Evolutionary conservation across 495 filamentous ascomycete genomes (phyloP).

Genomic region (Antarctomyces pellizariae): DNA sequence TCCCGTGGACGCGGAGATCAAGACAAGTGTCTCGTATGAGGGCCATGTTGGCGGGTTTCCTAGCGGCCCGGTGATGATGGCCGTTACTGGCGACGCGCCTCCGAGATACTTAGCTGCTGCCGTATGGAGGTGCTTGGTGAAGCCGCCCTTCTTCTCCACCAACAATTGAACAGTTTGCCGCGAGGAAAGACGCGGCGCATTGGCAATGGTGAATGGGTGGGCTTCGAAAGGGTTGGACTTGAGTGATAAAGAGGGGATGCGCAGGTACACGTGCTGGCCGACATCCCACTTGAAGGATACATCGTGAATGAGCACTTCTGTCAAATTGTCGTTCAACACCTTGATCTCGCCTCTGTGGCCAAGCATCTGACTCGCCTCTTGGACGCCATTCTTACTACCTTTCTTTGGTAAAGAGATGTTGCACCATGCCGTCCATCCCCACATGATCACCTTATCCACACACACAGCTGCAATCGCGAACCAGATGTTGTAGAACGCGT

Average conservation of each 20-base stretch:
- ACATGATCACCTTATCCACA: no score
- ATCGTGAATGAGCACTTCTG: conserved; percentile 43
- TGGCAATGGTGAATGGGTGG: conserved; percentile 66
- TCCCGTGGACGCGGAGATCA: conserved; percentile 34
- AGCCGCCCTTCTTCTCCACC: conserved; percentile 45
- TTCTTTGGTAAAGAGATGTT: conserved; percentile 30
- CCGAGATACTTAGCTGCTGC: conserved; percentile 28
- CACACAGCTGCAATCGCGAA: conserved; percentile 44
- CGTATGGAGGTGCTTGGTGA: conserved; percentile 39
- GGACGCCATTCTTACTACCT: conserved; percentile 10
- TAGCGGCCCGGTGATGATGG: conserved; percentile 32
- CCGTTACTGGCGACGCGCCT: conserved; percentile 13
- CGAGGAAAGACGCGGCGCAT: conserved; percentile 17
- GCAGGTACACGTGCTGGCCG: conserved; percentile 62
- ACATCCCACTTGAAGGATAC: conserved; percentile 48
- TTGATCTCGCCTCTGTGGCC: conserved; percentile 37
- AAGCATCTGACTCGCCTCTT: conserved; percentile 16
- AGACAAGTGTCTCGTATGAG: conserved; percentile 31
- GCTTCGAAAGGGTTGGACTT: no score
- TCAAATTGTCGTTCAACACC: conserved; percentile 32
- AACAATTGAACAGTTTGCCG: conserved; percentile 44
- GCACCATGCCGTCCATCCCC: no score
- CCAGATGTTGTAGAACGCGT: conserved; percentile 39
- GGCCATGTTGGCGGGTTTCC: conserved; percentile 30
- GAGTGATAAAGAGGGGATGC: conserved; percentile 39